These are phyloP conservation scores for Penicillium goetzii DNA, from an alignment of 495 filamentous ascomycete species.

Conservation along the genomic window DNA sequence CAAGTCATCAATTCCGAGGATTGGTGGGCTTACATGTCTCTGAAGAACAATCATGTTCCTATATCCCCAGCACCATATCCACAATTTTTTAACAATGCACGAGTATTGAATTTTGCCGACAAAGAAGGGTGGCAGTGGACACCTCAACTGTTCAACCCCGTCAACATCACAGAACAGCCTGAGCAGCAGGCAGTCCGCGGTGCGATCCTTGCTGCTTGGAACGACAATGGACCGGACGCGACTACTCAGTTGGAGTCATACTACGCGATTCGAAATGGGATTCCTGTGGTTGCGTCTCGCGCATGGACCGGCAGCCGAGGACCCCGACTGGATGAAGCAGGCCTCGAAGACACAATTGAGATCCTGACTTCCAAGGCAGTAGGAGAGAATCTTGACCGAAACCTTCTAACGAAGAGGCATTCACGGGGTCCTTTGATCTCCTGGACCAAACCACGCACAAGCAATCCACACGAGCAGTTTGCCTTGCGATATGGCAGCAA, in stretches of 20 bases:
- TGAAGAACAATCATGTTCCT: constrained; percentile 59
- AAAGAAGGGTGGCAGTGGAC: constrained; percentile 53
- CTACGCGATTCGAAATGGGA: constrained; percentile 56
- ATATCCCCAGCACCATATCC: constrained; percentile 58
- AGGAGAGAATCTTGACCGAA: constrained; percentile 55
- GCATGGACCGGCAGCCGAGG: constrained; percentile 50
- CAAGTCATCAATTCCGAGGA: constrained; percentile 58
- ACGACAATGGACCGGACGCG: constrained; percentile 59
- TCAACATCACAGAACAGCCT: constrained; percentile 43
- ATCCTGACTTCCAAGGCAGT: constrained; percentile 46
- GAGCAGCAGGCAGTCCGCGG: constrained; percentile 44
- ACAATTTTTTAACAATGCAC: constrained; percentile 53
- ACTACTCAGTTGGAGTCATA: constrained; percentile 59
- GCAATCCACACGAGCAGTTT: not conserved
- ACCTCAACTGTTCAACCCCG: constrained; percentile 50
- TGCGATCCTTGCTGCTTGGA: constrained; percentile 59
- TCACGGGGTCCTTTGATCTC: constrained; percentile 1
- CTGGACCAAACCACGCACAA: constrained; percentile 10
- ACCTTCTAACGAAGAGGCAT: constrained; percentile 7
- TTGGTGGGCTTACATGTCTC: constrained; percentile 59
- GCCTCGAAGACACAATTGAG: constrained; percentile 34
- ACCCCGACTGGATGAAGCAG: constrained; percentile 29
- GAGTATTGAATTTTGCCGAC: constrained; percentile 53
- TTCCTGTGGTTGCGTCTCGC: constrained; percentile 52
- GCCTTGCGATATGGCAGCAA: constrained; percentile 49